Evolutionary conservation across 1,284 basidiomycete genomes (phyloP).

Genomic region (Pseudozyma hubeiensis): DNA sequence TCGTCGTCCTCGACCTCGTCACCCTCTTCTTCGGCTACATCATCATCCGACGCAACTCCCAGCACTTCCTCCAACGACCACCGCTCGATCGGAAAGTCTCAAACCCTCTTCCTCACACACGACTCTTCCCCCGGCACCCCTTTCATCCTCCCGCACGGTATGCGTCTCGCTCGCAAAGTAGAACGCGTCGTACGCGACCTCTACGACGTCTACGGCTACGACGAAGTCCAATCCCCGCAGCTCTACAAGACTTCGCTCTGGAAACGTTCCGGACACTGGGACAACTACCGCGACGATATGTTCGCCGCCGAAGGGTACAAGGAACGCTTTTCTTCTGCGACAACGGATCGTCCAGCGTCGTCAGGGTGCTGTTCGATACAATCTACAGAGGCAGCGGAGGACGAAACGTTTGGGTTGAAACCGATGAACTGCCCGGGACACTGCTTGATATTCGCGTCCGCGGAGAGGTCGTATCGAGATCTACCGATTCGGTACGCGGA

Average conservation of each 20-base stretch:
- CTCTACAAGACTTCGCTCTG: slow-evolving; percentile 63
- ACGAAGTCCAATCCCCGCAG: slow-evolving; percentile 67
- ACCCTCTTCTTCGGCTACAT: slow-evolving; percentile 3
- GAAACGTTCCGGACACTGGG: slow-evolving; percentile 67
- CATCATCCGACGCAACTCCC: neutral
- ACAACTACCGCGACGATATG: slow-evolving; percentile 69
- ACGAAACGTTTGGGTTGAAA: slow-evolving; percentile 61
- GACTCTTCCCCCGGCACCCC: slow-evolving; percentile 66
- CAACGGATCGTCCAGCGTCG: slow-evolving; percentile 6
- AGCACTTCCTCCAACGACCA: slow-evolving; percentile 50
- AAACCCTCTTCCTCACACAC: slow-evolving; percentile 65
- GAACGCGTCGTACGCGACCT: slow-evolving; percentile 66
- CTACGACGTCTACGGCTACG: slow-evolving; percentile 65
- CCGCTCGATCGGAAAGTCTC: slow-evolving; percentile 53
- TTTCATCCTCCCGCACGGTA: slow-evolving; percentile 67
- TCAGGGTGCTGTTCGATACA: slow-evolving; percentile 40
- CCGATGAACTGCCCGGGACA: slow-evolving; percentile 68
- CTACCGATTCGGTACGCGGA: slow-evolving; percentile 65
- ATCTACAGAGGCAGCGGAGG: slow-evolving; percentile 6
- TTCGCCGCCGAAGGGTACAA: slow-evolving; percentile 65
- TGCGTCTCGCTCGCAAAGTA: slow-evolving; percentile 59
- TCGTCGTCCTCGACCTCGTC: slow-evolving; percentile 11
- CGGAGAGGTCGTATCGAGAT: slow-evolving; percentile 62
- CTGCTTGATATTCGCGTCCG: slow-evolving; percentile 60
- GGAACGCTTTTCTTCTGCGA: slow-evolving; percentile 18